Base-by-base conservation (phyloP, 2,329 filamentous ascomycete genomes). In the Polytolypa hystricis region DNA sequence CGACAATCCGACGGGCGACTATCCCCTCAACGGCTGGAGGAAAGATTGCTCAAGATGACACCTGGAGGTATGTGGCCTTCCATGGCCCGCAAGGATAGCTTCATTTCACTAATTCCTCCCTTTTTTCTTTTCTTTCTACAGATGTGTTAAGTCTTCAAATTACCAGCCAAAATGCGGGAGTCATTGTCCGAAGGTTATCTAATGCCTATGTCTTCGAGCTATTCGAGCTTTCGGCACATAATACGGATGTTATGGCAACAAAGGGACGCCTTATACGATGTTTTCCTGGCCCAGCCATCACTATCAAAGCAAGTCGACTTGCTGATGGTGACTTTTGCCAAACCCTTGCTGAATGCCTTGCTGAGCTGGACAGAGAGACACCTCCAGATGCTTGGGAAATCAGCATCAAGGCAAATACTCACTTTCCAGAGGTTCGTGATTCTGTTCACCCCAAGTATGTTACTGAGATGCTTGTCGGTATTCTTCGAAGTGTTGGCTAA, bases 391-490 rank as follows among this genome's bases (percentile, higher is more conserved):
- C 30, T 3, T 3, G 11, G 9, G n/a, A n/a, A 3, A 1, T 7
- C 6, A 10, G n/a, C 12, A 17, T 10, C 9, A 32, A 32, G 19
- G 30, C 30, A 3, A 17, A 17, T 9, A 4, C 11, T 9, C 11
- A 30, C 3, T 15, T n/a, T 14, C 4, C 11, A 1, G 28, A 30
- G 28, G 15, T 30, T n/a, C 11, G 28, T 12, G 28, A 30, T 14
- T n/a, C 28, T 4, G 32, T 43, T 8, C 42, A 51, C 37, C 74
- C 73, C 0, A 56, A 50, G 2, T 55, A 75, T 10, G 60, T 77
- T 0, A 75, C 69, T 0, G 66, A 74, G 28, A 58, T 71, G 4
- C 49, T 76, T 1, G 55, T 66, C 3, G 57, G 59, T 0, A 53
- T 70, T 3, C 33, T 27, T 27, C 20, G 43, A 73, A 2, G 50